A percentile compares a stretch with the other conserved stretches of the same genome.
These are phyloP conservation scores for Starmerella geochares DNA, from an alignment of 805 yeast genomes.

Conservation along the genomic window DNA sequence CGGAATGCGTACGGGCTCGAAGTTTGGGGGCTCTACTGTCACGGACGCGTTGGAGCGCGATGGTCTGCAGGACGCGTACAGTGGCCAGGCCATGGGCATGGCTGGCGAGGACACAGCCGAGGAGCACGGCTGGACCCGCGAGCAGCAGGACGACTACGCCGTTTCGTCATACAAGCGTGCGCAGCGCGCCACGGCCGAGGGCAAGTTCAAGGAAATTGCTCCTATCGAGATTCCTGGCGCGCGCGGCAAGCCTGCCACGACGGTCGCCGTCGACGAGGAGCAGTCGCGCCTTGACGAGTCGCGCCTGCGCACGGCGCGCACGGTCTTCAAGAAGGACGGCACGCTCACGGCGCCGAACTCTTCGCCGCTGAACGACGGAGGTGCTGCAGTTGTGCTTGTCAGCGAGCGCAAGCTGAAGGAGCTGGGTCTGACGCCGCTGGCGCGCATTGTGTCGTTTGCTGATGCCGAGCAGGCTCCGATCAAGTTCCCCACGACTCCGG, in stretches of 20 bases:
- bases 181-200: constrained; percentile 64
- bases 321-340: constrained; percentile 93
- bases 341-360: constrained; percentile 97
- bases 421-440: constrained; percentile 78
- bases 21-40: constrained; percentile 70
- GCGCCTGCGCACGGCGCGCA: constrained; percentile 71
- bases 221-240: constrained; percentile 85
- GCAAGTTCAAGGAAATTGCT: constrained; percentile 78
- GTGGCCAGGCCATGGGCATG: constrained; percentile 83
- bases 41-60: constrained; percentile 88
- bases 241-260: constrained; percentile 58
- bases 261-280: constrained; percentile 76
- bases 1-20: constrained; percentile 73
- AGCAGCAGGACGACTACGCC: constrained; percentile 83
- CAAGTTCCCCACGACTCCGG: constrained; percentile 93
- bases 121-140: constrained; percentile 67
- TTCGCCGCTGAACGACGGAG: constrained; percentile 94
- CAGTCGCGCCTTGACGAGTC: constrained; percentile 62
- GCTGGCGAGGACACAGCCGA: constrained; percentile 94
- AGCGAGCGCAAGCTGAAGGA: constrained; percentile 77
- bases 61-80: constrained; percentile 89
- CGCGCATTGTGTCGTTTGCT: constrained; percentile 88
- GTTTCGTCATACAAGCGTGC: constrained; percentile 76
- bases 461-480: constrained; percentile 95
- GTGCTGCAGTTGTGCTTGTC: constrained; percentile 84